phyloP scores from a whole-genome alignment of 2,329 filamentous ascomycete genomes.

The Nemania serpens region DNA sequence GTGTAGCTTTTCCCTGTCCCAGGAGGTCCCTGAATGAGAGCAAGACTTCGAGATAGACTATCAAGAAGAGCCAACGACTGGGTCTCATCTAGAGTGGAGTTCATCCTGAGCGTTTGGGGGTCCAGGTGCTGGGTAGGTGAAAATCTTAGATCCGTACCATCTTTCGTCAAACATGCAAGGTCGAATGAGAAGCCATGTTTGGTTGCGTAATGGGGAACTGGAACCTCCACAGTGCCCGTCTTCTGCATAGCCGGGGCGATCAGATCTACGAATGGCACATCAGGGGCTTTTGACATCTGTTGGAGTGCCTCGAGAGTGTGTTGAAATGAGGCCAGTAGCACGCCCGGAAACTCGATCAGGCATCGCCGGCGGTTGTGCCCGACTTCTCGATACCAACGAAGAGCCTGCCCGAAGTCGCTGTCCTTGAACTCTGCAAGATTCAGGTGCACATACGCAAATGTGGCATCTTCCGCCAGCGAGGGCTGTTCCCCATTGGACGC shows the following conservation, averaged over 20 bases:
- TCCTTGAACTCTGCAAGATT: constrained; percentile 37
- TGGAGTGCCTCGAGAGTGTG: constrained; percentile 62
- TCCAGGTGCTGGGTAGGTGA: constrained; percentile 26
- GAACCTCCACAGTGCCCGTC: constrained; percentile 37
- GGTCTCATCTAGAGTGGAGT: constrained; percentile 56
- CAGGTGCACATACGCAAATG: constrained; percentile 41
- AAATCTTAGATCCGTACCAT: constrained; percentile 32
- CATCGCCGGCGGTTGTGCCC: constrained; percentile 26
- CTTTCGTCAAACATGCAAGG: constrained; percentile 42
- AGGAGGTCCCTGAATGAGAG: constrained; percentile 71
- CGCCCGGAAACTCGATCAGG: constrained; percentile 65
- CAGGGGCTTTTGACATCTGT: constrained; percentile 48
- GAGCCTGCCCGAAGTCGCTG: constrained; percentile 30
- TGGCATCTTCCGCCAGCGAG: constrained; percentile 42
- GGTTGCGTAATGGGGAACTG: constrained; percentile 57
- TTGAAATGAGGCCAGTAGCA: constrained; percentile 62
- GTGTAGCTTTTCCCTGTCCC: constrained; percentile 71
- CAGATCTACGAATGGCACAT: constrained; percentile 56
- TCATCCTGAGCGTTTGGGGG: constrained; percentile 35
- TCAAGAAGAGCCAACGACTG: constrained; percentile 58
- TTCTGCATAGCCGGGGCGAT: constrained; percentile 43
- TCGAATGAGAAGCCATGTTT: constrained; percentile 55
- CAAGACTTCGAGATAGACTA: constrained; percentile 57
- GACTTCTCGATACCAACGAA: constrained; percentile 40
- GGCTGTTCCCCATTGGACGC: background rate